Base-by-base conservation (phyloP, 441 rosid species). In the Gossypium aridum region DNA sequence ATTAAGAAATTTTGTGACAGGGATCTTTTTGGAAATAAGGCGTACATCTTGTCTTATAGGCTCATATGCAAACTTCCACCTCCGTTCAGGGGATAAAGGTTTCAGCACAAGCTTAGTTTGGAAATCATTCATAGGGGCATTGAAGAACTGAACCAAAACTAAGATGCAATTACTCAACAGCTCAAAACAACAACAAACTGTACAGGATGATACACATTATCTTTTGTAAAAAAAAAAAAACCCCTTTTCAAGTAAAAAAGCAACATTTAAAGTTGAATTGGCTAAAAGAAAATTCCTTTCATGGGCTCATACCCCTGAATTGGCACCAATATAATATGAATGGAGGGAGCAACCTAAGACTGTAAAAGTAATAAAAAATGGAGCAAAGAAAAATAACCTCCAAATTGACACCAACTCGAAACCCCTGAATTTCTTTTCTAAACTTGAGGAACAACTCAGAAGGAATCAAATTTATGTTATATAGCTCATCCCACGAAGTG, bases 321-420 rank as follows among this genome's bases (percentile, higher is more conserved):
- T 31, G 37, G 37, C 37, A 31, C 37, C 37, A 31, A 31, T 5
- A 31, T 31, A 8, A 31, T 37, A 70, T 17, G 47, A 7, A 70
- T 13, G 70, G 19, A 17, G 34, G 34, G 6, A 28, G 61, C 49
- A 70, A 45, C 47, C n/a, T 0, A n/a, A 37, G 12, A 74, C 19
- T 10, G n/a, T 31, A 57, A 49, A 65, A 53, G 7, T 12, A 56
- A 47, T 19, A 55, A 53, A 19, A 31, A 80, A 8, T 12, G 13
- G 25, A 12, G 39, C 16, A 65, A 54, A 56, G 59, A 65, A 47
- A 67, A 22, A 64, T 0, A 43, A 84, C 99, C 98, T 92, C 97
- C 64, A 95, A 80, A 87, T 95, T 93, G 83, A 92, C 86, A 78
- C 98, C 98, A 74, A 93, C 88, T 39, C 98, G 87, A 75, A 93